Conservation (phyloP, 176 grass and related monocot genomes). For the Themeda triandra region DNA sequence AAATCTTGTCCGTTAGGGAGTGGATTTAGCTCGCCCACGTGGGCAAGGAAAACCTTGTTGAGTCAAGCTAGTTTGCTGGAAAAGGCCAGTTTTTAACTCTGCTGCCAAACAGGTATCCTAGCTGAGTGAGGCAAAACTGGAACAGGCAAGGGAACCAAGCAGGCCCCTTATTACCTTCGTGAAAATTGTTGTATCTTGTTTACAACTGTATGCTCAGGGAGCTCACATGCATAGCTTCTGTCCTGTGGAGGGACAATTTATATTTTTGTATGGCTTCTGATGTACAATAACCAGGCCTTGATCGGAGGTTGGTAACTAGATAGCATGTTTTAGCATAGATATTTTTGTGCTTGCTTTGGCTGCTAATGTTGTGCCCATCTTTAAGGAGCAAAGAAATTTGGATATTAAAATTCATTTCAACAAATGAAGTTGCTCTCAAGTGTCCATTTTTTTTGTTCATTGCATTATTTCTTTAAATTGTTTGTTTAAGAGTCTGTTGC, state of each 20-base stretch:
- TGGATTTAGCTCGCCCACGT: too few relatives aligned
- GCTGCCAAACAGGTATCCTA: too few relatives aligned
- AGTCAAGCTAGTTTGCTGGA: too few relatives aligned
- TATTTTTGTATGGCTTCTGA: not conserved
- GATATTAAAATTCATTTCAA: not conserved
- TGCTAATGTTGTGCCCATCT: not conserved
- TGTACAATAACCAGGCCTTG: not conserved
- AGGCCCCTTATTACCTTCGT: not conserved
- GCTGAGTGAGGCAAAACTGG: too few relatives aligned
- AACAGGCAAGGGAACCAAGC: too few relatives aligned
- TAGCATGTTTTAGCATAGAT: not conserved
- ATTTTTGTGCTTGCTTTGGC: not conserved
- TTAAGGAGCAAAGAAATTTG: not conserved
- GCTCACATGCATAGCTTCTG: not conserved
- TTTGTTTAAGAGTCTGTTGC: constrained; percentile 3
- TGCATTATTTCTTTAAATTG: not conserved
- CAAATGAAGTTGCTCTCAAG: not conserved
- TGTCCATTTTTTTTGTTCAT: not conserved
- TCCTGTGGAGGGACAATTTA: not conserved
- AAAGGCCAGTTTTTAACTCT: too few relatives aligned
- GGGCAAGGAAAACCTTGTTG: too few relatives aligned
- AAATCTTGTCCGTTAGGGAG: too few relatives aligned
- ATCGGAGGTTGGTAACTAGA: not conserved
- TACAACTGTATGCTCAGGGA: not conserved
- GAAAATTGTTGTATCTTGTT: not conserved